phyloP scores from a whole-genome alignment of 2,329 filamentous ascomycete species.

The Verticillium albo-atrum region DNA sequence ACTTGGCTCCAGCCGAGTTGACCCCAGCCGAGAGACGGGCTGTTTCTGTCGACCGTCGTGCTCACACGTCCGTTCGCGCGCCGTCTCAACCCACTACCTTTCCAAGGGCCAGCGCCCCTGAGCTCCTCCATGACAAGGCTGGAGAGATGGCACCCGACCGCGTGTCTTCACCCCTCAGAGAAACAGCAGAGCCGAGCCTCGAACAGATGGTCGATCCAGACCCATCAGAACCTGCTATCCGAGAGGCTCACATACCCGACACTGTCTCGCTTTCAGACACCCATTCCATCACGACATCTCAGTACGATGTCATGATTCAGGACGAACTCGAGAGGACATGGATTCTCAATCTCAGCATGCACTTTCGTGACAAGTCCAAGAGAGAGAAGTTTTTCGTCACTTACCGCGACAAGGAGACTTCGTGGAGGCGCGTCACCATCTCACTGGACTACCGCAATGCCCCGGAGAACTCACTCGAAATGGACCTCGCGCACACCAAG shows the following conservation, averaged over 20 bases:
- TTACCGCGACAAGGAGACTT: conserved; percentile 72
- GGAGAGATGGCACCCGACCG: conserved; percentile 19
- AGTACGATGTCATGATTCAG: conserved; percentile 62
- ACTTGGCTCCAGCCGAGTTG: conserved; percentile 61
- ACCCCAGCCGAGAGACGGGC: conserved; percentile 66
- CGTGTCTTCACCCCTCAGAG: conserved; percentile 26
- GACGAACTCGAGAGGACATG: conserved; percentile 82
- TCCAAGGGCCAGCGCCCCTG: conserved; percentile 45
- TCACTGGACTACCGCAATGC: conserved; percentile 89
- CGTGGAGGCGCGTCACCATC: conserved; percentile 85
- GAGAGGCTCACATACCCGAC: conserved; percentile 13
- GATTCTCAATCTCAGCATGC: conserved; percentile 98
- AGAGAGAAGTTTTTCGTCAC: conserved; percentile 98
- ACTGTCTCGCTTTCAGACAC: conserved; percentile 26
- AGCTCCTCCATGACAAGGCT: conserved; percentile 29
- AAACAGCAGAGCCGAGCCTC: conserved; percentile 20
- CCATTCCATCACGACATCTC: conserved; percentile 44
- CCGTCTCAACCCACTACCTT: conserved; percentile 27
- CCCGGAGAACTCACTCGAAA: conserved; percentile 76
- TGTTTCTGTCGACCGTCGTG: conserved; percentile 57
- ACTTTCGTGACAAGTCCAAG: conserved; percentile 88
- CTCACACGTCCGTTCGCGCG: conserved; percentile 25
- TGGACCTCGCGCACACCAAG: conserved; percentile 70
- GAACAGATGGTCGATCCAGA: conserved; percentile 14
- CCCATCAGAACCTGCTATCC: conserved; percentile 1